A percentile compares a stretch with the other conserved stretches of the same genome.
These are phyloP conservation scores for Hypoxylon sp. DNA, from an alignment of 2,329 filamentous ascomycete genomes.

Conservation along the genomic window DNA sequence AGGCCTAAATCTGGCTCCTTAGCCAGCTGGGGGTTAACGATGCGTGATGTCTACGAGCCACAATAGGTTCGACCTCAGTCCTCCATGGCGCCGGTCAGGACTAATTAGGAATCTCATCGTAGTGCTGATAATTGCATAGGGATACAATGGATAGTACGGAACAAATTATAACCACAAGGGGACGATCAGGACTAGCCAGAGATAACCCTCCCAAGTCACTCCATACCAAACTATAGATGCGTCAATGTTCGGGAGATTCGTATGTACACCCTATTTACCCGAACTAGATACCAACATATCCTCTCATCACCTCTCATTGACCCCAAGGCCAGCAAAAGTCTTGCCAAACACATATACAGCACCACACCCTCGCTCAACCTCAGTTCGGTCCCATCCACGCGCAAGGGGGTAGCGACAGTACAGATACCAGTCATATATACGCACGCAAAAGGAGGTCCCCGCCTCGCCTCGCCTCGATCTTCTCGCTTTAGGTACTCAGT, in stretches of 20 bases:
- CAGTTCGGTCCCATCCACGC: conserved; percentile 1
- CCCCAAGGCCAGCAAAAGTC: neutral
- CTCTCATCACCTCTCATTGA: neutral
- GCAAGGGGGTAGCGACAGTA: conserved; percentile 23
- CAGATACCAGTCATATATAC: conserved; percentile 30
- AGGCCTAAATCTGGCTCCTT: neutral
- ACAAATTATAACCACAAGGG: neutral
- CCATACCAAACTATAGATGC: neutral
- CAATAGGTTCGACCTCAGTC: neutral
- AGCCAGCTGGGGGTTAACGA: neutral
- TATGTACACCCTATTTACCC: conserved; percentile 12
- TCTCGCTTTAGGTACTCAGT: conserved; percentile 5
- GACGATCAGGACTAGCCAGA: neutral
- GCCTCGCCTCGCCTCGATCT: neutral
- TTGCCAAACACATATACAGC: neutral
- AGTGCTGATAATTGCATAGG: neutral
- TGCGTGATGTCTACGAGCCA: neutral
- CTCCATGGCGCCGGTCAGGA: neutral
- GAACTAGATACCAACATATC: too few relatives aligned
- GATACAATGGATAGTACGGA: neutral
- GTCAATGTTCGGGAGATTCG: conserved; percentile 7
- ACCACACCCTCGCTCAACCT: neutral
- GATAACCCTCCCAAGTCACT: neutral
- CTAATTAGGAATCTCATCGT: neutral
- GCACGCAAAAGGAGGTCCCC: conserved; percentile 30